These are phyloP conservation scores for Acarospora socialis DNA, from an alignment of 2,329 filamentous ascomycete genomes.

Conservation along the genomic window DNA sequence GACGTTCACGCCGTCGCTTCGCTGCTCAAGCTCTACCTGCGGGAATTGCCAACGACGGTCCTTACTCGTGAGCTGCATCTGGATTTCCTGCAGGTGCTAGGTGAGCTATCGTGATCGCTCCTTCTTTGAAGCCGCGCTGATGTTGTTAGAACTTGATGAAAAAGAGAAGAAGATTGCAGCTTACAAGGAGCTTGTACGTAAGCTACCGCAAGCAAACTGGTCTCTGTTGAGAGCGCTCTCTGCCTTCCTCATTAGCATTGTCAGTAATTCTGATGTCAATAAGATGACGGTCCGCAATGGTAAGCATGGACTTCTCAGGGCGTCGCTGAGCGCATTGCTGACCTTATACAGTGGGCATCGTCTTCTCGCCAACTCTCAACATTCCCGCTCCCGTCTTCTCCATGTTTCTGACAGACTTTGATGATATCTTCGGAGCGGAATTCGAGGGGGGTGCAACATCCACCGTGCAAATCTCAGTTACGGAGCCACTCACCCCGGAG, in stretches of 20 bases:
- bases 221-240: constrained; percentile 73
- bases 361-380: constrained; percentile 93
- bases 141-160: constrained; percentile 50
- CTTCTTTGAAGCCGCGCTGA: constrained; percentile 14
- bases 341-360: too few relatives aligned
- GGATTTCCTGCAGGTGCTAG: constrained; percentile 69
- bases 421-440: constrained; percentile 64
- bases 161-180: constrained; percentile 61
- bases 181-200: constrained; percentile 64
- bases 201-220: constrained; percentile 65
- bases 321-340: too few relatives aligned
- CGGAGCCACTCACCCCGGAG: constrained; percentile 32
- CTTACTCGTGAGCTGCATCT: constrained; percentile 80
- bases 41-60: constrained; percentile 82
- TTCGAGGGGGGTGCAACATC: constrained; percentile 34
- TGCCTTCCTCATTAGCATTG: constrained; percentile 78
- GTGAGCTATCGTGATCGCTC: constrained; percentile 23
- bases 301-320: too few relatives aligned
- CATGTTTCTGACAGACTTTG: constrained; percentile 81
- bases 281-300: constrained; percentile 98
- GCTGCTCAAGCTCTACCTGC: constrained; percentile 81
- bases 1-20: constrained; percentile 95
- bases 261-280: constrained; percentile 78
- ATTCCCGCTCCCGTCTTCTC: constrained; percentile 92
- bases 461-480: constrained; percentile 9